phyloP scores from a whole-genome alignment of 2,329 filamentous ascomycete species.

The Epichloe brachyelytri region DNA sequence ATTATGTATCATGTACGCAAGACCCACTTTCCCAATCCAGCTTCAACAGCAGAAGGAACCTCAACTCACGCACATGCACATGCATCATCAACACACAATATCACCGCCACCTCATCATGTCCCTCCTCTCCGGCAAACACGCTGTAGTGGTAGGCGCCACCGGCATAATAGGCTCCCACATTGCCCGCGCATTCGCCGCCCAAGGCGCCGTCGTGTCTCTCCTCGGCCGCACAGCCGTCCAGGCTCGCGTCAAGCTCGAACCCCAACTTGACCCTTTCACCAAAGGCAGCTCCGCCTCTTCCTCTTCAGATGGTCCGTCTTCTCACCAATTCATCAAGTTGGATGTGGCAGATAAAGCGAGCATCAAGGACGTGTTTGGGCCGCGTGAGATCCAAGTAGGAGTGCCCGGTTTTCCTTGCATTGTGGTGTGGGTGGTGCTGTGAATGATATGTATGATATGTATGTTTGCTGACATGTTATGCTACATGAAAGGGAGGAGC shows the following conservation, averaged over 20 bases:
- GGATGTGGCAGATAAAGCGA: conserved; percentile 17
- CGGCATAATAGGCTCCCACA: conserved; percentile 55
- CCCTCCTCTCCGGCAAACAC: conserved; percentile 32
- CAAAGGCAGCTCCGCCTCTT: conserved; percentile 4
- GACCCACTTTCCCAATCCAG: background rate
- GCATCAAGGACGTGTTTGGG: conserved; percentile 19
- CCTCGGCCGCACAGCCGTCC: conserved; percentile 40
- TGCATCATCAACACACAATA: background rate
- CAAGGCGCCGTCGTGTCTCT: conserved; percentile 49
- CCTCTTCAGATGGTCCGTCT: conserved; percentile 7
- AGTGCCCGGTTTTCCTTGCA: background rate
- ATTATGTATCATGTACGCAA: background rate
- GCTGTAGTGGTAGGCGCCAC: conserved; percentile 58
- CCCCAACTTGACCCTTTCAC: conserved; percentile 16
- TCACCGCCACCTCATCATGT: conserved; percentile 1
- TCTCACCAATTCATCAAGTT: conserved; percentile 22
- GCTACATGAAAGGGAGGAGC: background rate
- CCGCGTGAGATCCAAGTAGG: background rate
- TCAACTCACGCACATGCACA: too few relatives aligned
- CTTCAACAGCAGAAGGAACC: background rate
- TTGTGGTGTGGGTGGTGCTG: background rate
- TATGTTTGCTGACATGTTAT: background rate
- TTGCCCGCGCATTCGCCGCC: conserved; percentile 51
- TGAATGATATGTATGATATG: background rate
- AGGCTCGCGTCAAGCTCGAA: conserved; percentile 29